Evolutionary conservation across 352 stramenopile genomes (phyloP).

Genomic region (Phytophthora ohioensis): DNA sequence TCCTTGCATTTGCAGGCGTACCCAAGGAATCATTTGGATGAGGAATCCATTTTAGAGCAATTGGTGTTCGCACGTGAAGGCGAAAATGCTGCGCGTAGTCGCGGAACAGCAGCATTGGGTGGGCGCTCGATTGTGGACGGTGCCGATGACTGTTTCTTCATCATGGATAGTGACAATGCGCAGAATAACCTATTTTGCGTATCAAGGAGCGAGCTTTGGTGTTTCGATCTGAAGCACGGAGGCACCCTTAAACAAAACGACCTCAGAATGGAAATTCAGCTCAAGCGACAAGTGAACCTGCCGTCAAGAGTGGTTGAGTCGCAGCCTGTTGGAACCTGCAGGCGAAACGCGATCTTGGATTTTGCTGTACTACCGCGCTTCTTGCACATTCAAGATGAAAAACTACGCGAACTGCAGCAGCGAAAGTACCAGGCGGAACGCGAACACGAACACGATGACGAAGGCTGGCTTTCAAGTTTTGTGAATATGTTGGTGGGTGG

Average conservation of each 20-base stretch:
- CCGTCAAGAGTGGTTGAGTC: conserved; percentile 44
- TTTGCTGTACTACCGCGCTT: conserved; percentile 69
- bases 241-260: conserved; percentile 60
- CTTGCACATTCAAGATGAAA: conserved; percentile 61
- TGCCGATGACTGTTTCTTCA: conserved; percentile 51
- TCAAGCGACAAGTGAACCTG: conserved; percentile 61
- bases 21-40: conserved; percentile 80
- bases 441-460: conserved; percentile 57
- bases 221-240: conserved; percentile 46
- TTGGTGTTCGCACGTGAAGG: conserved; percentile 53
- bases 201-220: conserved; percentile 66
- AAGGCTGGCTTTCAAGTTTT: conserved; percentile 70
- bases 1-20: conserved; percentile 73
- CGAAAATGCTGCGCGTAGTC: conserved; percentile 29
- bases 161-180: conserved; percentile 68
- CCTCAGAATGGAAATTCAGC: conserved; percentile 44
- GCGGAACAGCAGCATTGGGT: conserved; percentile 3
- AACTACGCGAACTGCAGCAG: conserved; percentile 43
- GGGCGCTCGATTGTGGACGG: conserved; percentile 18
- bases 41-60: conserved; percentile 60
- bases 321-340: conserved; percentile 22
- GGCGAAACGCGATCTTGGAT: conserved; percentile 39
- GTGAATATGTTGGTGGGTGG: conserved; percentile 69
- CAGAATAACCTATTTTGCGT: conserved; percentile 67
- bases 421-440: conserved; percentile 42